Percentiles rank a stretch among this genome's conserved stretches.
phyloP scores from a whole-genome alignment of 2,329 filamentous ascomycete genomes.

The Fonsecaea nubica region DNA sequence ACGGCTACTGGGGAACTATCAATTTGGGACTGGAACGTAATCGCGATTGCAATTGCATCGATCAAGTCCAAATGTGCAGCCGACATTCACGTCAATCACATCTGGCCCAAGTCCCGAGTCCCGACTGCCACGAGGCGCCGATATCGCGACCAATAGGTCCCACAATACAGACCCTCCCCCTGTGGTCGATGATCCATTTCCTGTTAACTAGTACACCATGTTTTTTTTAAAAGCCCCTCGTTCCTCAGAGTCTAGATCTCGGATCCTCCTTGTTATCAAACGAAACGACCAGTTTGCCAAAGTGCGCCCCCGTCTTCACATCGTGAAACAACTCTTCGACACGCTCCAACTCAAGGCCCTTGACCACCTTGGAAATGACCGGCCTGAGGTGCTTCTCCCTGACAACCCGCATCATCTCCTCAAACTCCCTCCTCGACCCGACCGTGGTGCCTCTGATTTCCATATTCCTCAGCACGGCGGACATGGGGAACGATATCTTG shows the following conservation, averaged over 20 bases:
- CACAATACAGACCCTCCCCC: too few species aligned
- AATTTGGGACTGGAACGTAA: too few species aligned
- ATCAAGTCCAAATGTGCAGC: too few species aligned
- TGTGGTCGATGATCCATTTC: too few species aligned
- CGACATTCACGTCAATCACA: too few species aligned
- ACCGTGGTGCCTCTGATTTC: conserved; percentile 86
- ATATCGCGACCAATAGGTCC: too few species aligned
- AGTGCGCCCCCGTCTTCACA: conserved; percentile 83
- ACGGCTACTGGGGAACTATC: too few species aligned
- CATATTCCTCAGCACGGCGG: conserved; percentile 81
- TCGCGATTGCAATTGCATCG: too few species aligned
- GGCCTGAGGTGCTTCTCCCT: conserved; percentile 73
- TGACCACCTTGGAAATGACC: conserved; percentile 74
- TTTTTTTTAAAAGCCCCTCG: too few species aligned
- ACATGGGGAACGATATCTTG: conserved; percentile 85
- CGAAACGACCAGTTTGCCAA: conserved; percentile 88
- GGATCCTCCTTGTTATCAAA: conserved; percentile 49
- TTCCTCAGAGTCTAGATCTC: not conserved
- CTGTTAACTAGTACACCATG: too few species aligned
- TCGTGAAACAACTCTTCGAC: conserved; percentile 84
- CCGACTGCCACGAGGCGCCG: too few species aligned
- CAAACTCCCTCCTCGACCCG: conserved; percentile 86
- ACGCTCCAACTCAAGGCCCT: conserved; percentile 69
- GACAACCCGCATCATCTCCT: conserved; percentile 85
- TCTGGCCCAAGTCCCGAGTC: too few species aligned